Base-by-base conservation (phyloP, 345 rosid species). In the Ricinus communis region DNA sequence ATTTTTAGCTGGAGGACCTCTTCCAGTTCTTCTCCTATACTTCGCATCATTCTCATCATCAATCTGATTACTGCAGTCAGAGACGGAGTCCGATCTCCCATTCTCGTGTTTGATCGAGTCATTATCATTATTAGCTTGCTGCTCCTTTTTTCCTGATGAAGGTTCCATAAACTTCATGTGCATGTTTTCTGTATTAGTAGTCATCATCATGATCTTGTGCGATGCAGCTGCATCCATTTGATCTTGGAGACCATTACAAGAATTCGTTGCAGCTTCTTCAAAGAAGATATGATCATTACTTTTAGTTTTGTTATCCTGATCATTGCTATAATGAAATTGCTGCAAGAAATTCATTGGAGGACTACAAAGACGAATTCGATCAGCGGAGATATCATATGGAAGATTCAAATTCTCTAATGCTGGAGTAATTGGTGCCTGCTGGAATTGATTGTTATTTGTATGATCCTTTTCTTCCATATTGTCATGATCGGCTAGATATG, bases 1-100 rank as follows among this genome's bases (percentile, higher is more conserved):
- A 78, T 95, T 95, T 76, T 92, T 95, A 0, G 96, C 85, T 71
- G 81, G 87, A 63, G 88, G 83, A 28, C 73, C 83, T 74, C 85
- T 87, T 6, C 90, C 91, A 3, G 62, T 75, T 71, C 82, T 82
- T 61, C 84, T 84, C 45, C 83, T 69, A 30, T 63, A 73, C 80
- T 82, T 84, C 1, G 68, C 76, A 72, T 84, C 88, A 76, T 84
- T 86, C 33, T 90, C 96, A 66, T 90, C 98, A 62, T 86, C 93
- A 65, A 81, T 77, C 74, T 84, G 96, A 74, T 91, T 94, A 57
- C 91, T 90, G 36, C 97, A 88, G 69, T 93, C 94, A 0, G 96
- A 88, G 13, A 74, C 74, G 2, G 93, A 87, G 72, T 86, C 96
- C 0, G 87, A 74, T 49, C 84, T 72, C 31, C 87, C 90, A 33